Evolutionary conservation across 2,329 filamentous ascomycete species (phyloP).

Genomic region (Xylaria sp.): DNA sequence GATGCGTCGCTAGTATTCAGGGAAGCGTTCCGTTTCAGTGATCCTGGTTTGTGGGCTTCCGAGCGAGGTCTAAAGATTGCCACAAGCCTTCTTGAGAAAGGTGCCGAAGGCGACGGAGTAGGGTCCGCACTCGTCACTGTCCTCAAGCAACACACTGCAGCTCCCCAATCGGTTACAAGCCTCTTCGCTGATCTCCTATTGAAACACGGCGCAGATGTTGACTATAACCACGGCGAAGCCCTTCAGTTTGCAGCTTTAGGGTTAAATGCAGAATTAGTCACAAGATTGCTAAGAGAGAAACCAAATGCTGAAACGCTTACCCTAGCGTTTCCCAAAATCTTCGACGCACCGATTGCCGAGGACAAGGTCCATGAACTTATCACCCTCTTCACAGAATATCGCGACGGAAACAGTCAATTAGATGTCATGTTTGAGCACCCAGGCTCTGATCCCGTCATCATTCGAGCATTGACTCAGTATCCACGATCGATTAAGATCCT

Average conservation of each 20-base stretch:
- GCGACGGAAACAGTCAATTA: slow-evolving; percentile 53
- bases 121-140: slow-evolving; percentile 52
- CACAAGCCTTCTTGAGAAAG: slow-evolving; percentile 55
- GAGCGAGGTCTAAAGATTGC: slow-evolving; percentile 53
- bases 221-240: slow-evolving; percentile 59
- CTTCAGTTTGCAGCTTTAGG: slow-evolving; percentile 60
- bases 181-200: slow-evolving; percentile 53
- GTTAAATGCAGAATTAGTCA: slow-evolving; percentile 56
- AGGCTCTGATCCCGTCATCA: slow-evolving; percentile 54
- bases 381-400: slow-evolving; percentile 56
- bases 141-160: slow-evolving; percentile 50
- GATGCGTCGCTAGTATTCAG: slow-evolving; percentile 54
- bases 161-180: slow-evolving; percentile 48
- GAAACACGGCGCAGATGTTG: slow-evolving; percentile 52
- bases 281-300: slow-evolving; percentile 54
- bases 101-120: slow-evolving; percentile 53
- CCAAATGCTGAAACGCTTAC: slow-evolving; percentile 58
- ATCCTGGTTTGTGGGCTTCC: slow-evolving; percentile 53
- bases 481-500: slow-evolving; percentile 60
- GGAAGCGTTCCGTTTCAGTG: slow-evolving; percentile 50
- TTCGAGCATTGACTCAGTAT: slow-evolving; percentile 59
- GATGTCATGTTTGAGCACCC: slow-evolving; percentile 55
- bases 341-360: slow-evolving; percentile 57
- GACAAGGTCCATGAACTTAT: slow-evolving; percentile 58
- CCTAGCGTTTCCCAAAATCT: slow-evolving; percentile 60